These are phyloP conservation scores for Plasmodium coatneyi DNA, from an alignment of 169 alveolate genomes.

Conservation along the genomic window DNA sequence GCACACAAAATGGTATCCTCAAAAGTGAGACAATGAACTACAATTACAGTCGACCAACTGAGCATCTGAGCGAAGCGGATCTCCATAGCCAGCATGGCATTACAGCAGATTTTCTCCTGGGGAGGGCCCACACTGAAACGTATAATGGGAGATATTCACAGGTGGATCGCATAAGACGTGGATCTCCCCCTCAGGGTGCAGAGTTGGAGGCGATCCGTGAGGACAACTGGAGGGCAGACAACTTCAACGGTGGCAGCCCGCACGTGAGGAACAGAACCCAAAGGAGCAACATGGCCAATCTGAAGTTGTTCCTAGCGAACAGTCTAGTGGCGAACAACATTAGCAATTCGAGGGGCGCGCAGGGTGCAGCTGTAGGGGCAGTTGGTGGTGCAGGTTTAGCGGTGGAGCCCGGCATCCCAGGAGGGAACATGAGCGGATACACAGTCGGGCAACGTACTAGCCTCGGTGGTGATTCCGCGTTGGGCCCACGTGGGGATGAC, in stretches of 20 bases:
- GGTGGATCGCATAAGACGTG: neutral
- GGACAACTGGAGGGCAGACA: neutral
- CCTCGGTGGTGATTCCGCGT: neutral
- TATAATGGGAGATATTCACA: neutral
- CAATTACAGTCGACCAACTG: neutral
- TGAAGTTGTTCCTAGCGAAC: conserved; percentile 5
- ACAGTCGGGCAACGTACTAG: neutral
- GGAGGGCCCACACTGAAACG: neutral
- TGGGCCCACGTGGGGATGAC: neutral
- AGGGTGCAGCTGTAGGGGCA: too few relatives aligned
- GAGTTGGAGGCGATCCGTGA: neutral
- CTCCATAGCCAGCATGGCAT: neutral
- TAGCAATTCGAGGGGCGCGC: neutral
- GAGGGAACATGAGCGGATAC: neutral
- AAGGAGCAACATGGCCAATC: neutral
- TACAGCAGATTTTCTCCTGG: neutral
- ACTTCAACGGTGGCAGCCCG: neutral
- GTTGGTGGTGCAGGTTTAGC: neutral
- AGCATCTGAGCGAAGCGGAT: neutral
- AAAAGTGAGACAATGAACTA: conserved; percentile 1
- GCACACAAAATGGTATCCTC: neutral
- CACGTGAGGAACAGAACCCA: neutral
- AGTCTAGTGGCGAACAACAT: neutral
- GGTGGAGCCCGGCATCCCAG: neutral
- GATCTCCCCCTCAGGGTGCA: neutral